These are phyloP conservation scores for Smallanthus sonchifolius DNA, from an alignment of 129 eudicot species.

Conservation along the genomic window DNA sequence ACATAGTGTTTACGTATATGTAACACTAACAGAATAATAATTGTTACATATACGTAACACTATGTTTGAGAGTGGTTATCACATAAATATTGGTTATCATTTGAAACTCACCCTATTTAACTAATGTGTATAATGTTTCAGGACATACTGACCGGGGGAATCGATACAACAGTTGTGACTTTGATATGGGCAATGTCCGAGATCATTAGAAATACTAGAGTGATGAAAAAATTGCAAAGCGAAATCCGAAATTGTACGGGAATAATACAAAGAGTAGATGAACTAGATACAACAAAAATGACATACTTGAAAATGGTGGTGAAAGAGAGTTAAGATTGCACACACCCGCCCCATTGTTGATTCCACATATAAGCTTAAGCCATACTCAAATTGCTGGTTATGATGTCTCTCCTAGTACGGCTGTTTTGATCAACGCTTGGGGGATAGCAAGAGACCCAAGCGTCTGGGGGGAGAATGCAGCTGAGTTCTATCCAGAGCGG, in stretches of 20 bases:
- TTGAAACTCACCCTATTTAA: no score
- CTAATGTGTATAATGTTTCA: neutral
- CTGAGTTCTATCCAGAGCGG: conserved; percentile 24
- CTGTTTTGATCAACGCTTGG: conserved; percentile 20
- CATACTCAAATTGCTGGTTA: conserved; percentile 15
- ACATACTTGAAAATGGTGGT: conserved; percentile 42
- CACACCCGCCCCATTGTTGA: conserved; percentile 38
- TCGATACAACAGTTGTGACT: conserved; percentile 32
- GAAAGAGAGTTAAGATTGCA: conserved; percentile 45
- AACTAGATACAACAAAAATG: conserved; percentile 35
- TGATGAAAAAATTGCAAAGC: conserved; percentile 17
- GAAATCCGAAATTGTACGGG: conserved; percentile 26
- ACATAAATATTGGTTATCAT: no score
- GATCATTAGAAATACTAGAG: conserved; percentile 19
- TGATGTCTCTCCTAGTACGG: neutral
- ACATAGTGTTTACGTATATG: no score
- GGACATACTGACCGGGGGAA: conserved; percentile 34
- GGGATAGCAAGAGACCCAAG: conserved; percentile 19
- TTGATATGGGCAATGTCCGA: conserved; percentile 48
- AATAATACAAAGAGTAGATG: conserved; percentile 6
- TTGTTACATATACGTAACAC: no score
- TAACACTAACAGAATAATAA: no score
- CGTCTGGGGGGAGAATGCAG: conserved; percentile 16
- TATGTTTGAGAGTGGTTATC: no score
- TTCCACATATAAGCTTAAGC: conserved; percentile 34